Conservation (phyloP, 495 filamentous ascomycete species). For the Haplographium delicatum region DNA sequence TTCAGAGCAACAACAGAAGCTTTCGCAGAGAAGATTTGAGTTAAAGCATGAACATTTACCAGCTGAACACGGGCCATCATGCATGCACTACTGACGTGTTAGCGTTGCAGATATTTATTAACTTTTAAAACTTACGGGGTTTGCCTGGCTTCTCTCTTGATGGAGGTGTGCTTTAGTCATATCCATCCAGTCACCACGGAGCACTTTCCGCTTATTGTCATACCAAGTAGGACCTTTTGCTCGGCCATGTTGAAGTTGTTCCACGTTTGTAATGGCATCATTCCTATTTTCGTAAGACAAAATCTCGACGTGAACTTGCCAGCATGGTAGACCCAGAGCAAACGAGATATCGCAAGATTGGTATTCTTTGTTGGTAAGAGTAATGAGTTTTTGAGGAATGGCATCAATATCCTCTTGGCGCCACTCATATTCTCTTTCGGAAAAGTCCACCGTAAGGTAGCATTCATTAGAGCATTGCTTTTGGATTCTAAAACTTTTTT, state of each 20-base stretch:
- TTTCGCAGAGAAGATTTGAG: constrained; percentile 57
- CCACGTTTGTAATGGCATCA: not conserved
- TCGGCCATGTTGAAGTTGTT: not conserved
- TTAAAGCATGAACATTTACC: constrained; percentile 47
- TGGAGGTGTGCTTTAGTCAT: constrained; percentile 21
- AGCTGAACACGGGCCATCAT: constrained; percentile 20
- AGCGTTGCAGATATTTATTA: not conserved
- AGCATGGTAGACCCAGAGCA: constrained; percentile 40
- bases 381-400: constrained; percentile 14
- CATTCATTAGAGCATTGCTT: constrained; percentile 15
- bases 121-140: constrained; percentile 17
- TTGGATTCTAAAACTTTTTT: not conserved
- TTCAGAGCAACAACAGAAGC: constrained; percentile 55
- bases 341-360: constrained; percentile 25
- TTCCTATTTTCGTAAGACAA: constrained; percentile 15
- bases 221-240: constrained; percentile 23
- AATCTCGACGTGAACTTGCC: constrained; percentile 44
- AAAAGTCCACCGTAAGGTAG: not conserved
- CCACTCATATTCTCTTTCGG: not conserved
- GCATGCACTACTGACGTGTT: constrained; percentile 14
- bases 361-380: not conserved
- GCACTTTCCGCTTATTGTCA: constrained; percentile 19
- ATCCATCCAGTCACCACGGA: constrained; percentile 20
- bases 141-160: constrained; percentile 19
- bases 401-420: not conserved